phyloP scores from a whole-genome alignment of 169 alveolate genomes.

The Eimeria brunetti region DNA sequence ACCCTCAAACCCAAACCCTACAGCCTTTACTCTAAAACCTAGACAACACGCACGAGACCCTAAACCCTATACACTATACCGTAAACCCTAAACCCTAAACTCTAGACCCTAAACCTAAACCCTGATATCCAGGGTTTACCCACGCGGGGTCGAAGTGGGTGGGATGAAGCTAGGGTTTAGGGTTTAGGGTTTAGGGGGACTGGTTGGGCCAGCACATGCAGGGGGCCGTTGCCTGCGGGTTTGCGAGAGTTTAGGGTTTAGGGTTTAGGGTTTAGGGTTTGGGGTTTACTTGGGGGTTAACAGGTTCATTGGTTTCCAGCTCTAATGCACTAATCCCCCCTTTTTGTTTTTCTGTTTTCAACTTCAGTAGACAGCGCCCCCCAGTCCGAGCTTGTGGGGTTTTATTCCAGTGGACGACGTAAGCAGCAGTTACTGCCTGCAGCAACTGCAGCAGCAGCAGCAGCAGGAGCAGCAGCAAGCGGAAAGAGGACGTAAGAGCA shows the following conservation, averaged over 20 bases:
- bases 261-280: conserved; percentile 1
- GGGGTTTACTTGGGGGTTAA: conserved; percentile 55
- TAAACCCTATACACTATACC: conserved; percentile 10
- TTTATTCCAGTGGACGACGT: conserved; percentile 46
- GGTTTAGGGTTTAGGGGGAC: too few species aligned
- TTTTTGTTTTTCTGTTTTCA: background rate
- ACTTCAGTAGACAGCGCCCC: background rate
- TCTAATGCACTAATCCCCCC: conserved; percentile 40
- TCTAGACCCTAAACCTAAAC: background rate
- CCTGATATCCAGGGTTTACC: too few species aligned
- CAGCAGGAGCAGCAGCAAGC: background rate
- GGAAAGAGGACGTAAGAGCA: background rate
- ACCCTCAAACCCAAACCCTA: conserved; percentile 13
- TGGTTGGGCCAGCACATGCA: too few species aligned
- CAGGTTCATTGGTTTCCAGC: background rate
- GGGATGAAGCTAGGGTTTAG: background rate
- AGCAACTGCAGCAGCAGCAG: conserved; percentile 57
- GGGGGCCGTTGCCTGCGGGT: too few species aligned
- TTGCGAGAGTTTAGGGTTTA: too few species aligned
- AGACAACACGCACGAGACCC: background rate
- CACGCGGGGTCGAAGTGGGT: too few species aligned
- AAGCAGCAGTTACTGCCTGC: conserved; percentile 13
- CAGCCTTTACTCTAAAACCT: background rate
- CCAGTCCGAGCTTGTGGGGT: conserved; percentile 12
- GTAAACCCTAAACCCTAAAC: background rate